Conservation (phyloP, 345 rosid species). For the Arabidopsis arenosa region DNA sequence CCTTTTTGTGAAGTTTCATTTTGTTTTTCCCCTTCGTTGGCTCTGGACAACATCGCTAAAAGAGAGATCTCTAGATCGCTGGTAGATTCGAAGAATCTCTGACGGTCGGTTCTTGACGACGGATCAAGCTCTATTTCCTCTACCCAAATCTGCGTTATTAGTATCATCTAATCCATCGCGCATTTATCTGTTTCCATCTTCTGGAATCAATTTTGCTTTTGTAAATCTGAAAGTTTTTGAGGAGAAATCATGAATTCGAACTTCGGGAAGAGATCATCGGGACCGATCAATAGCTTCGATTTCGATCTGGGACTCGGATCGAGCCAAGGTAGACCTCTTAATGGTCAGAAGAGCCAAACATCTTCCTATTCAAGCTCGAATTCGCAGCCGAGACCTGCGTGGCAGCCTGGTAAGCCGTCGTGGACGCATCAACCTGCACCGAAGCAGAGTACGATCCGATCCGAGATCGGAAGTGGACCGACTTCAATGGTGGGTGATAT, state of each 20-base stretch:
- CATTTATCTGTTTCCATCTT: slow-evolving; percentile 10
- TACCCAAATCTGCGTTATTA: background rate
- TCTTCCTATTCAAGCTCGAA: slow-evolving; percentile 57
- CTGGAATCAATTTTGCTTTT: background rate
- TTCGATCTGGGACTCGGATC: slow-evolving; percentile 87
- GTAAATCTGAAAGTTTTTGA: slow-evolving; percentile 20
- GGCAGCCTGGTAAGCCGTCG: slow-evolving; percentile 78
- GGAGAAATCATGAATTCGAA: slow-evolving; percentile 59
- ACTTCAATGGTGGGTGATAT: slow-evolving; percentile 91
- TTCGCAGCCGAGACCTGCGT: slow-evolving; percentile 66
- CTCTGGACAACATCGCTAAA: slow-evolving; percentile 25
- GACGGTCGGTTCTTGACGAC: slow-evolving; percentile 22
- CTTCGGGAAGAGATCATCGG: slow-evolving; percentile 64
- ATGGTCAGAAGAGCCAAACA: slow-evolving; percentile 67
- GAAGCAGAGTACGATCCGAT: slow-evolving; percentile 47
- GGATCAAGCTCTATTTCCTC: slow-evolving; percentile 28
- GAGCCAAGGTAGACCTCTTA: slow-evolving; percentile 62
- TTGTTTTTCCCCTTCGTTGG: slow-evolving; percentile 4
- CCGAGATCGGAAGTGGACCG: slow-evolving; percentile 58
- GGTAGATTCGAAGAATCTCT: slow-evolving; percentile 37
- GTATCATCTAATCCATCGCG: slow-evolving; percentile 20
- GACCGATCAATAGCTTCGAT: slow-evolving; percentile 59
- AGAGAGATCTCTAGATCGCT: slow-evolving; percentile 37
- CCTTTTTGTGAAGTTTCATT: slow-evolving; percentile 15
- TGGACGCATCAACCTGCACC: slow-evolving; percentile 93